Conservation (phyloP, 345 rosid species). For the Populus simonii region DNA sequence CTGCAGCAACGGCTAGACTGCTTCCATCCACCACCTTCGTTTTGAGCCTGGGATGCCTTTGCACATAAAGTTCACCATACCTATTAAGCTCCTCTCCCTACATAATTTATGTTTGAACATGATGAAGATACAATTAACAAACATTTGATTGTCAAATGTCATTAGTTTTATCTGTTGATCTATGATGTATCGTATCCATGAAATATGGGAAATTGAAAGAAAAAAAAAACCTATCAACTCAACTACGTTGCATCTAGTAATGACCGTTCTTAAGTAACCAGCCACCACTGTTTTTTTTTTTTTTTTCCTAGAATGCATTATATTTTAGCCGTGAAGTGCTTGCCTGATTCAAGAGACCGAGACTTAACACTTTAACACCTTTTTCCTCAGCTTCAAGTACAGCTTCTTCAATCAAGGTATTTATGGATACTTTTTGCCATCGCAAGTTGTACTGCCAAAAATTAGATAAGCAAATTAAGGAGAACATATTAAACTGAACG, state of each 20-base stretch:
- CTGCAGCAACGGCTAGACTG: conserved; percentile 53
- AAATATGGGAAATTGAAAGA: no score
- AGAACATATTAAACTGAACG: no score
- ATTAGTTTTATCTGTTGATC: no score
- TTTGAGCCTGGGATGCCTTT: conserved; percentile 43
- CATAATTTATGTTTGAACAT: background rate
- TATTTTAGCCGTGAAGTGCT: background rate
- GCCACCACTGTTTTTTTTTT: no score
- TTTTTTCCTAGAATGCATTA: no score
- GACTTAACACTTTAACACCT: conserved; percentile 54
- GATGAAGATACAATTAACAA: no score
- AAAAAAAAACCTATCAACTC: no score
- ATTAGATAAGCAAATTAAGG: background rate
- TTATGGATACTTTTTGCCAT: conserved; percentile 39
- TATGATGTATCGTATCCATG: no score
- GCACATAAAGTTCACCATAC: conserved; percentile 45
- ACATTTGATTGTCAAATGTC: no score
- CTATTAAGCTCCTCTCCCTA: conserved; percentile 56
- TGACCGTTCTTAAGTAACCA: no score
- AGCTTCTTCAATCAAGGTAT: conserved; percentile 54
- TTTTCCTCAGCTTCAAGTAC: conserved; percentile 52
- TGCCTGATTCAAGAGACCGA: conserved; percentile 68
- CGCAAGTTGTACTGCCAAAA: conserved; percentile 37
- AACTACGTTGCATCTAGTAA: no score
- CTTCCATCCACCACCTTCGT: conserved; percentile 67